Evolutionary conservation across 2,329 filamentous ascomycete species (phyloP), one percentile per base, ranked within the genome.

Genomic region (Monilinia fructicola): DNA sequence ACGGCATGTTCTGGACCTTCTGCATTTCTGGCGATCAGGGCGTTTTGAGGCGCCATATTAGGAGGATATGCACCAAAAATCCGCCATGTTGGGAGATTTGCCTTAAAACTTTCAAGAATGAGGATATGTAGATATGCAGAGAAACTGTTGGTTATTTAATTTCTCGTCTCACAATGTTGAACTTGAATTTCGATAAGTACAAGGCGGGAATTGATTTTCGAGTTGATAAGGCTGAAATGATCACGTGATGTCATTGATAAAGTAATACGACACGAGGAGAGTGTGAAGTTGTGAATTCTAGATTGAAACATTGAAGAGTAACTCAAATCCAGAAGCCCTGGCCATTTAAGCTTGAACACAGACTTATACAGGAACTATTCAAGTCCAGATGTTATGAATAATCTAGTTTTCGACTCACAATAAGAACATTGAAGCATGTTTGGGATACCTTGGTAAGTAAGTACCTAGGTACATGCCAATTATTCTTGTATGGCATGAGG

Each of bases 1-100:
- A 88, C 84, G 26, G 84, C 85, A 73, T 89, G 87, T 68, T 87
- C 82, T 44, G 83, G 81, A 64, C 79, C 79, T 48, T 83, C 80
- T 69, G 82, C 77, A 73, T 86, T 81, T 65, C 87, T 83, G 54
- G 87, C 80, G 64, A 88, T 81, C 54, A 89, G 82, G 54, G 86
- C 85, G 74, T 89, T 86, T 74, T 87, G 82, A 21, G 87, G 85
- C 73, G 82, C 82, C 83, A 89, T 87, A 69, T 89, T 87, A 21
- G 87, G 85, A 78, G 87, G 85, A 71, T 88, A 89, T 62, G 87
- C 84, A 70, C 82, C 81, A 71, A 89, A 89, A 86, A 72, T 85
- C 81, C 50, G 85, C 81, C 87, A 89, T 89, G 4, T 67, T 80
- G 70, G 31, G 21, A 50, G 21, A 2, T 50, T 23, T 7, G 10